phyloP scores from a whole-genome alignment of 2,329 filamentous ascomycete species.

The Penicillium sp. region DNA sequence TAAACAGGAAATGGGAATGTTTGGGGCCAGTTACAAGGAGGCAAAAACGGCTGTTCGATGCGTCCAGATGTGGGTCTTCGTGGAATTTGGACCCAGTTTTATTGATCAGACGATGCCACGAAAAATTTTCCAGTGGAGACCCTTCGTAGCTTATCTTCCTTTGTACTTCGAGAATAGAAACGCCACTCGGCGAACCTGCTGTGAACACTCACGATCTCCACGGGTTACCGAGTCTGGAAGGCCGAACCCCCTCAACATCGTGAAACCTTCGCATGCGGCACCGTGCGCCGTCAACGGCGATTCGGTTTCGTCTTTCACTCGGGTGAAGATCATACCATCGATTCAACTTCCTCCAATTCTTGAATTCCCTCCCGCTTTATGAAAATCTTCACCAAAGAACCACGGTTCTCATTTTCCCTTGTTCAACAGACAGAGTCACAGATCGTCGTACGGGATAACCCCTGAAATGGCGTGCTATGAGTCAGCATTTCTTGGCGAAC shows the following conservation, averaged over 20 bases:
- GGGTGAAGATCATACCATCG: not conserved
- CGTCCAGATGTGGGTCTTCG: constrained; percentile 1
- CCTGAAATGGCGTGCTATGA: not conserved
- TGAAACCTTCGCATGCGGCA: not conserved
- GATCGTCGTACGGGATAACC: not conserved
- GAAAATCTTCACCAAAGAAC: not conserved
- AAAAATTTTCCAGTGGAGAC: constrained; percentile 28
- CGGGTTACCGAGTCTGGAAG: constrained; percentile 26
- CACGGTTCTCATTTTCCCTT: not conserved
- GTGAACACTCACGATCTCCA: constrained; percentile 24
- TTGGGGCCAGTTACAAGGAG: not conserved
- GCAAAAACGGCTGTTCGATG: not conserved
- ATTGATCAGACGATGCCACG: constrained; percentile 28
- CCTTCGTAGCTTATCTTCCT: constrained; percentile 25
- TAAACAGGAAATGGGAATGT: not conserved
- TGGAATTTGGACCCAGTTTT: constrained; percentile 10
- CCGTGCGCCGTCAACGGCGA: not conserved
- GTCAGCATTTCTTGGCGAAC: not conserved
- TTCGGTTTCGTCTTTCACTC: not conserved
- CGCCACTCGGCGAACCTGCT: constrained; percentile 12
- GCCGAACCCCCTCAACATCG: constrained; percentile 23
- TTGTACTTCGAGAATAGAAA: constrained; percentile 13
- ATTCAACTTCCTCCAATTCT: not conserved
- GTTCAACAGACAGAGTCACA: not conserved
- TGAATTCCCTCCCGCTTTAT: not conserved